Base-by-base conservation (phyloP, 176 grass and related monocot species). In the Cocos nucifera region DNA sequence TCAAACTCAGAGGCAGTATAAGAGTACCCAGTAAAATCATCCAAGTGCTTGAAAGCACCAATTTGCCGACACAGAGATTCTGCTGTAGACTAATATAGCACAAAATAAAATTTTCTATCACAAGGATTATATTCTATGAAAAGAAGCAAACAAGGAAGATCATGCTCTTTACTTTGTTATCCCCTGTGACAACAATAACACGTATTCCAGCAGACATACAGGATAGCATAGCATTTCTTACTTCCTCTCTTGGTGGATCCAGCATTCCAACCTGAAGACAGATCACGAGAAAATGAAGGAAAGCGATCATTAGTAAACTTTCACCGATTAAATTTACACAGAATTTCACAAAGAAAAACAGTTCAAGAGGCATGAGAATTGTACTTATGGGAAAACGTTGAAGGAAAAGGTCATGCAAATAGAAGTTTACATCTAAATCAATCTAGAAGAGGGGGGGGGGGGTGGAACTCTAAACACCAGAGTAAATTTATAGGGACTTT, bases 1-100 rank as follows among this genome's bases (percentile, higher is more conserved):
- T 98, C 93, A 67, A 98, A 98, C 69, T 98, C 93, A 18, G 81
- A 91, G 50, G 93, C 93, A 61, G 93, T 98, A 73, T 98, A 98
- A 27, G 93, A 98, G 72, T 82, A 77, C 54, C 93, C 81, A 12
- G 80, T 80, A 62, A 98, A 85, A 54, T 98, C 76, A 51, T 87
- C 79, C 70, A 92, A 70, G 70, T 82, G 81, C 56, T 88, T 87
- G 65, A 98, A 98, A 59, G 93, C 93, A 68, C 93, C 81, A 70
- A 98, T 98, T 76, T 84, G 69, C 58, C 73, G 72, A 77, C 93
- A 98, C 26, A 98, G 64, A 18, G 93, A 91, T 86, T 98, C 93
- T 66, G 93, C 93, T 61, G 93, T 98, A 19, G 84, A 77, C 93
- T 98, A 88, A 52, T 60, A 77, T 48, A 77, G 50, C 25, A 53